These are phyloP conservation scores for Talaromyces marneffei DNA, from an alignment of 2,329 filamentous ascomycete genomes.

Conservation along the genomic window DNA sequence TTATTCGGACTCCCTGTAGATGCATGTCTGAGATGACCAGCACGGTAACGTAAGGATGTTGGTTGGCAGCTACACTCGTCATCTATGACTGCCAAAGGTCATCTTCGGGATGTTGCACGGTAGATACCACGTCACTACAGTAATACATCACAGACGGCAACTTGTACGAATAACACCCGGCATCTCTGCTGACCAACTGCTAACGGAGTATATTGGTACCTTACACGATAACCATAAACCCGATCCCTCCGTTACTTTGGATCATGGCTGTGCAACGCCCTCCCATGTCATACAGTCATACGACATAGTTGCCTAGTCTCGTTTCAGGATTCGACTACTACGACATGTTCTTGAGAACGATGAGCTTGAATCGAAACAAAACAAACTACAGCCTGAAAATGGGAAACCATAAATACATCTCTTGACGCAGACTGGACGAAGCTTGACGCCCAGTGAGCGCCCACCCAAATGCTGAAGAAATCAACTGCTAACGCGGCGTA, in stretches of 20 bases:
- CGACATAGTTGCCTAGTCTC: neutral
- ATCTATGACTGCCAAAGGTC: neutral
- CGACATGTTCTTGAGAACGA: neutral
- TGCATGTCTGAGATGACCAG: conserved; percentile 2
- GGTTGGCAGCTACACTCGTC: neutral
- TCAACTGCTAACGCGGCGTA: too few relatives aligned
- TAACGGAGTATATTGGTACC: neutral
- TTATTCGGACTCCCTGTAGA: neutral
- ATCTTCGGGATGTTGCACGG: neutral
- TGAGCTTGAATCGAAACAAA: neutral
- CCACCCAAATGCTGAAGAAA: neutral
- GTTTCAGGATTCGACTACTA: neutral
- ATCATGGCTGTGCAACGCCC: neutral
- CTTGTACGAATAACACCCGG: neutral
- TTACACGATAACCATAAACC: neutral
- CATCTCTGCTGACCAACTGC: neutral
- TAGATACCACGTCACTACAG: neutral
- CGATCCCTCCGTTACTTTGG: neutral
- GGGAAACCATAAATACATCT: neutral
- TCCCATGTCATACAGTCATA: neutral
- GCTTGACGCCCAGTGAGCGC: conserved; percentile 1
- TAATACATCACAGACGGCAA: neutral
- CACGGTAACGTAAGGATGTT: neutral
- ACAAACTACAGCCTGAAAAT: neutral
- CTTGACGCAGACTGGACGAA: neutral